These are phyloP conservation scores for Zymoseptoria passerinii DNA, from an alignment of 2,329 filamentous ascomycete genomes.

Conservation along the genomic window DNA sequence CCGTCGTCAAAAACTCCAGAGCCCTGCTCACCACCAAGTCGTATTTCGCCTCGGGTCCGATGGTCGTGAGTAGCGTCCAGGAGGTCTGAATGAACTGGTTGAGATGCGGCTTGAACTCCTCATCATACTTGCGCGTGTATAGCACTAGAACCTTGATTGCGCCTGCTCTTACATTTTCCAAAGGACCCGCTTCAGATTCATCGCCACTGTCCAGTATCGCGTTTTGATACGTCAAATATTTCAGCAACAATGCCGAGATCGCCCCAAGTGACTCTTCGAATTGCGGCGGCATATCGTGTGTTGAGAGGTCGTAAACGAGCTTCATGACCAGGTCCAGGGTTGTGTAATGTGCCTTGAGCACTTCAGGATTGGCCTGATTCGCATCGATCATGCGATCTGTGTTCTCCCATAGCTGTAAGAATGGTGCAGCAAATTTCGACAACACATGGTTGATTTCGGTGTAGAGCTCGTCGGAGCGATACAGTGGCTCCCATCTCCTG, in stretches of 20 bases:
- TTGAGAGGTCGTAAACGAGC: conserved; percentile 94
- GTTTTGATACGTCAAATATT: conserved; percentile 87
- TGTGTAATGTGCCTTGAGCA: conserved; percentile 69
- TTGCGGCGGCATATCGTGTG: conserved; percentile 86
- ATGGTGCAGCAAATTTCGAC: conserved; percentile 71
- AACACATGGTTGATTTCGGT: conserved; percentile 96
- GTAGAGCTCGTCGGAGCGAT: conserved; percentile 85
- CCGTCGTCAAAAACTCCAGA: conserved; percentile 84
- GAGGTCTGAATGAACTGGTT: conserved; percentile 67
- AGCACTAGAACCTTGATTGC: conserved; percentile 88
- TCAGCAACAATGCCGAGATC: conserved; percentile 75
- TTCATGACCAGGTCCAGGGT: conserved; percentile 84
- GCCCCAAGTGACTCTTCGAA: conserved; percentile 81
- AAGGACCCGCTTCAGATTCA: conserved; percentile 74
- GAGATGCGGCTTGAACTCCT: conserved; percentile 76
- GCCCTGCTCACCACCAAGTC: conserved; percentile 92
- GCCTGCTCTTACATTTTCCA: conserved; percentile 83
- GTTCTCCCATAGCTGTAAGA: conserved; percentile 68
- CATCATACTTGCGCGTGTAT: conserved; percentile 90
- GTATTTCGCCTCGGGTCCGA: conserved; percentile 83
- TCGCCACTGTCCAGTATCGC: conserved; percentile 74
- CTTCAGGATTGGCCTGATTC: conserved; percentile 66
- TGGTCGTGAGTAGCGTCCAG: conserved; percentile 82
- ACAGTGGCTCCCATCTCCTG: conserved; percentile 87
- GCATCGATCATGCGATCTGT: conserved; percentile 63